Evolutionary conservation across 1,139 yeast species (phyloP).

Genomic region (Yamadazyma dendronema): DNA sequence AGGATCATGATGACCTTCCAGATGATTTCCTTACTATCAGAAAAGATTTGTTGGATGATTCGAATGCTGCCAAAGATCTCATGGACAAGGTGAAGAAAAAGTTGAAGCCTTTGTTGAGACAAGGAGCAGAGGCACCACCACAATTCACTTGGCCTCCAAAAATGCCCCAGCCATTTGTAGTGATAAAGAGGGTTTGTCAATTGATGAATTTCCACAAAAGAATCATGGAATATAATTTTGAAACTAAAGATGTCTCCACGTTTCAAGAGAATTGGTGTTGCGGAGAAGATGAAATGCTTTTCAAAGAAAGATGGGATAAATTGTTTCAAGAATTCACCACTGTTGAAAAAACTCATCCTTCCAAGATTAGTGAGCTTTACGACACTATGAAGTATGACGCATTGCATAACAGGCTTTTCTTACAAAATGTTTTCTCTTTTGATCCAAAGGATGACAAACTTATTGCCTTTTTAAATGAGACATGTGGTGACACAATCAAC

Average conservation of each 20-base stretch:
- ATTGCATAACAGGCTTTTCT: slow-evolving; percentile 85
- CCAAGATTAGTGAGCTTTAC: slow-evolving; percentile 92
- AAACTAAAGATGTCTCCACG: slow-evolving; percentile 58
- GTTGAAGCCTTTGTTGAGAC: slow-evolving; percentile 87
- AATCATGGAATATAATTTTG: slow-evolving; percentile 81
- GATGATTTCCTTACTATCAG: slow-evolving; percentile 79
- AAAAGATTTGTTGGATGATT: slow-evolving; percentile 90
- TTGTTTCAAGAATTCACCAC: slow-evolving; percentile 87
- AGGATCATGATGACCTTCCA: slow-evolving; percentile 54
- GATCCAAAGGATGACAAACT: slow-evolving; percentile 55
- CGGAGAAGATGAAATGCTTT: slow-evolving; percentile 87
- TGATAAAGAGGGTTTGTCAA: slow-evolving; percentile 89
- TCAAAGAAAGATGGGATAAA: slow-evolving; percentile 97
- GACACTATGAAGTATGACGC: slow-evolving; percentile 99
- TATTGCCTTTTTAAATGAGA: slow-evolving; percentile 30
- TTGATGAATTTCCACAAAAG: slow-evolving; percentile 89
- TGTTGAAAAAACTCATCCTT: slow-evolving; percentile 96
- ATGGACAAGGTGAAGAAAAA: slow-evolving; percentile 98
- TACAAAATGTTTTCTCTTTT: slow-evolving; percentile 78
- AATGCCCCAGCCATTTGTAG: slow-evolving; percentile 96
- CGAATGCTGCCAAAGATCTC: slow-evolving; percentile 95
- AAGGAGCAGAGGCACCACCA: slow-evolving; percentile 97
- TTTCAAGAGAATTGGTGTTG: slow-evolving; percentile 94
- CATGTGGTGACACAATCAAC: slow-evolving; percentile 53
- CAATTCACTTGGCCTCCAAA: slow-evolving; percentile 99